Base-by-base conservation (phyloP, 169 alveolate species). In the Cryptosporidium meleagridis region DNA sequence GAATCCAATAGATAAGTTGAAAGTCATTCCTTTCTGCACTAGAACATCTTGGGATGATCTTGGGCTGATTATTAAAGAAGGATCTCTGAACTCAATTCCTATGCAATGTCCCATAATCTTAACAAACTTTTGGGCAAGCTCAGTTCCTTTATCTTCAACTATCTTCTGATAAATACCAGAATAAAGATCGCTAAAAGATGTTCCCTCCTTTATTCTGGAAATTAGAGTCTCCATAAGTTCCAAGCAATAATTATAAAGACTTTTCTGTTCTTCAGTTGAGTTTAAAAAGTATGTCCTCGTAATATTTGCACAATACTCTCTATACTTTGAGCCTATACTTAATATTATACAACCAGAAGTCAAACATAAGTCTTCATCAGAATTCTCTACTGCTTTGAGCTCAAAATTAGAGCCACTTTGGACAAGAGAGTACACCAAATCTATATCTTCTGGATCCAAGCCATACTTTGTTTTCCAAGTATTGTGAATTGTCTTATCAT, bases 71-170 rank as follows among this genome's bases (percentile, higher is more conserved):
- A 92, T 85, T 44, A 70, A 68, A 10, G 91, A 65, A 58, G 92
- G 73, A 45, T 95, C 96, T 48, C 94, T 91, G 92, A 95, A 96
- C 75, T 96, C 97, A 39, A 95, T 65, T n/a, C 98, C 98, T 29
- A 96, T 94, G 9, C 95, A 85, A 69, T 95, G 97, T 1, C 98
- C 98, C 29, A 94, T 53, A 37, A 92, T 91, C 86, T 93, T 95
- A 16, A 93, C 94, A 80, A 96, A 70, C 71, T 95, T 93, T 29
- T 86, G 84, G 9, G 70, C 55, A 33, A 92, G 75, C 35, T 41
- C 93, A n/a, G 91, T 75, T 21, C 80, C 87, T 70, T 61, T 67
- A 29, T 84, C 92, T 2, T 67, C 59, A 6, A 48, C 58, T 16
- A 92, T 29, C 33, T 51, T 80, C 3, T 75, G 68, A n/a, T 69